These are phyloP conservation scores for Megacollybia marginata DNA, from an alignment of 768 basidiomycete species.

Conservation along the genomic window DNA sequence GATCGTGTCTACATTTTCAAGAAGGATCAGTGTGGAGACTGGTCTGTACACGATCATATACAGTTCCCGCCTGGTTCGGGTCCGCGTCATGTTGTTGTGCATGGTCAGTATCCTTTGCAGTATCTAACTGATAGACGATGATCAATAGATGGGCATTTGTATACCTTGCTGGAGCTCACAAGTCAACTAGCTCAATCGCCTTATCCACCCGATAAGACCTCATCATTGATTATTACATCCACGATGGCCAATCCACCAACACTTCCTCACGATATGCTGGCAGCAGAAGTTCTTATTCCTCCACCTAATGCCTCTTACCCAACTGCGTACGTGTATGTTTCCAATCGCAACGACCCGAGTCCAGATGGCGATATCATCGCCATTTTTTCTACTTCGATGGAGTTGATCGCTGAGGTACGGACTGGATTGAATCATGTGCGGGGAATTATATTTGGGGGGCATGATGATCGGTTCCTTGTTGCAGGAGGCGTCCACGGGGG, in stretches of 20 bases:
- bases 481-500: conserved; percentile 58
- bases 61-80: conserved; percentile 51
- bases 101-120: conserved; percentile 36
- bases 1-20: conserved; percentile 58
- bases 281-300: conserved; percentile 64
- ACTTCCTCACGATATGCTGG: conserved; percentile 44
- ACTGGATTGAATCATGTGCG: conserved; percentile 67
- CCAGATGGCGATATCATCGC: conserved; percentile 67
- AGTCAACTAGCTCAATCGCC: conserved; percentile 42
- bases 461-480: conserved; percentile 52
- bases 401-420: conserved; percentile 53
- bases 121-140: no score
- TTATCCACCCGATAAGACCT: conserved; percentile 19
- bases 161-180: conserved; percentile 61
- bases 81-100: conserved; percentile 60
- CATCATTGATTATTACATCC: conserved; percentile 30
- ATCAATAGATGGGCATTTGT: conserved; percentile 48
- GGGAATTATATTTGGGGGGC: conserved; percentile 61
- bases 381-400: conserved; percentile 48
- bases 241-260: conserved; percentile 43
- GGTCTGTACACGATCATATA: conserved; percentile 44
- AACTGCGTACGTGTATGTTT: conserved; percentile 56
- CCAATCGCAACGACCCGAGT: conserved; percentile 70
- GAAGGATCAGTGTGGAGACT: conserved; percentile 33
- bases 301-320: conserved; percentile 43